A percentile compares a stretch with the other conserved stretches of the same genome.
Conservation (phyloP, 495 filamentous ascomycete genomes). For the Cladorrhinum samala region DNA sequence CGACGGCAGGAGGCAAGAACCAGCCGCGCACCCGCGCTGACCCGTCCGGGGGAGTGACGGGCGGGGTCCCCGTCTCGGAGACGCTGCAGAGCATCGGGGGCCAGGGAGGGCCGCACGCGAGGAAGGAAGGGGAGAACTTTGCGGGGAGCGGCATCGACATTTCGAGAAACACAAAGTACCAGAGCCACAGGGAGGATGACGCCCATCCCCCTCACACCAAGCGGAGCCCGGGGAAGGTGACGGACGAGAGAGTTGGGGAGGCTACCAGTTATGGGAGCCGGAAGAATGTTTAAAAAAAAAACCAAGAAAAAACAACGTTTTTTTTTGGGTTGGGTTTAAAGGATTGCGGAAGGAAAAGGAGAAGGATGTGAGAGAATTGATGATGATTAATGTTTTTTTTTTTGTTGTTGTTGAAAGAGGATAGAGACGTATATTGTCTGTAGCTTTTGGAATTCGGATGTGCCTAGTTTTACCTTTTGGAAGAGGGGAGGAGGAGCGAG, state of each 20-base stretch:
- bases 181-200: neutral
- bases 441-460: no score
- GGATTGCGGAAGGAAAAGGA: no score
- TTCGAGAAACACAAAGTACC: conserved; percentile 13
- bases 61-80: conserved; percentile 9
- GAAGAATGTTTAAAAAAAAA: neutral
- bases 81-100: conserved; percentile 11
- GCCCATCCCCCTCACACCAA: conserved; percentile 9
- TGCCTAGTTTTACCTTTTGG: no score
- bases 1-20: conserved; percentile 19
- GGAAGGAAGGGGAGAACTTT: neutral
- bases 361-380: no score
- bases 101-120: conserved; percentile 15
- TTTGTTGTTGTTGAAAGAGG: no score
- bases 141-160: neutral
- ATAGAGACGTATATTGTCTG: no score
- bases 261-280: neutral
- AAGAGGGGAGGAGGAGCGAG: no score
- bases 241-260: neutral
- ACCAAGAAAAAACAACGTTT: no score
- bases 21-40: conserved; percentile 16
- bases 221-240: conserved; percentile 10
- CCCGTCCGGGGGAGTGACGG: neutral
- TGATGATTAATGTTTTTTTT: no score
- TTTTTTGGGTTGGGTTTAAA: no score